Evolutionary conservation across 805 yeast species (phyloP).

Genomic region (Blastobotrys robertii): DNA sequence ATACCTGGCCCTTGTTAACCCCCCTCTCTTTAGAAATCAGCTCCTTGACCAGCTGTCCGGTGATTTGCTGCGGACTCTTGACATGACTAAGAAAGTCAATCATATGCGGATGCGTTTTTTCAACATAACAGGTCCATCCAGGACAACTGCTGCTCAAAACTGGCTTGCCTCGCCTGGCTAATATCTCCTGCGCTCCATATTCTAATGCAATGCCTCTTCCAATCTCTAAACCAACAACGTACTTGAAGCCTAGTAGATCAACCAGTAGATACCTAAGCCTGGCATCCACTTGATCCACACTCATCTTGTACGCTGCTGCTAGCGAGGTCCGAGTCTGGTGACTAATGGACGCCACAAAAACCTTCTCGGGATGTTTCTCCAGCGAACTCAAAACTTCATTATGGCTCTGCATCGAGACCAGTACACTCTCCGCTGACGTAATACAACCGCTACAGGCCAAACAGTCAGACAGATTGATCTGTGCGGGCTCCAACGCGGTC

Average conservation of each 20-base stretch:
- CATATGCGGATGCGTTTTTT: slow-evolving; percentile 86
- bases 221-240: slow-evolving; percentile 75
- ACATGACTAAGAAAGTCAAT: slow-evolving; percentile 60
- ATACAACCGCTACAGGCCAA: slow-evolving; percentile 96
- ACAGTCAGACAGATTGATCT: slow-evolving; percentile 84
- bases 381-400: slow-evolving; percentile 60
- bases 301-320: slow-evolving; percentile 52
- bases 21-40: slow-evolving; percentile 32
- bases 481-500: slow-evolving; percentile 65
- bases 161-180: slow-evolving; percentile 14
- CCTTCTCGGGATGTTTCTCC: slow-evolving; percentile 24
- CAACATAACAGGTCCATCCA: slow-evolving; percentile 93
- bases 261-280: slow-evolving; percentile 49
- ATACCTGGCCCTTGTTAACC: slow-evolving; percentile 33
- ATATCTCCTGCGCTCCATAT: slow-evolving; percentile 37
- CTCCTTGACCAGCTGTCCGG: slow-evolving; percentile 66
- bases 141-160: slow-evolving; percentile 74
- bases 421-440: slow-evolving; percentile 92
- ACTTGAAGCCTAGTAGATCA: slow-evolving; percentile 53
- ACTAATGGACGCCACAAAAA: slow-evolving; percentile 67
- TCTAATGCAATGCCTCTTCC: slow-evolving; percentile 62
- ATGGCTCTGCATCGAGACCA: slow-evolving; percentile 85
- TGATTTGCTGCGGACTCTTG: slow-evolving; percentile 88
- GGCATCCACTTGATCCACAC: slow-evolving; percentile 50
- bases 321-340: slow-evolving; percentile 82